Evolutionary conservation across 2,329 filamentous ascomycete species (phyloP), one percentile per base, ranked within the genome.

Genomic region (Lasiodiplodia theobromae): DNA sequence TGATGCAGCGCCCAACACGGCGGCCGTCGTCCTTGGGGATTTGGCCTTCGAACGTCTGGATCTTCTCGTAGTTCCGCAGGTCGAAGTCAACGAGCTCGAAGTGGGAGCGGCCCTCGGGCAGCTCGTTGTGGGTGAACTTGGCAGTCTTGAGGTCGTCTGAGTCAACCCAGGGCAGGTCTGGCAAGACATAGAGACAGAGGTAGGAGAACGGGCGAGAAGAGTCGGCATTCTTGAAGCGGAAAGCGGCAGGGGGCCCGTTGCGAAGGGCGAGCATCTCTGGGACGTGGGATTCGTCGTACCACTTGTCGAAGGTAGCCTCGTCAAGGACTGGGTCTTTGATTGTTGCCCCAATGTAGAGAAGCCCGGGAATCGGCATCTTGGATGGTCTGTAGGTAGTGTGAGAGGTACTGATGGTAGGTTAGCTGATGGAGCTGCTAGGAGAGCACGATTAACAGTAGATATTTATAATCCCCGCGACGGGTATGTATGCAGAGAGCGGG

Each of bases 241-340:
- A 40, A 34, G 51, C 69, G 14, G 65, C 53, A 8, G 65, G 52
- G 8, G 67, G 53, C 2, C 38, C 69, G 54, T n/a, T 38, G 18
- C 66, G 69, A 34, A 66, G 21, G 10, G 38, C 23, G 52, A 71
- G 53, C 53, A 70, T 60, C 3, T 28, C 49, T 2, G 67, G 69
- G n/a, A 70, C 37, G 37, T 68, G 68, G 18, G 34, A 11, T 11
- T 60, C 58, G 38, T 69, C 68, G 66, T 71, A 71, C 70, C 70
- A 71, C 4, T 63, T 66, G 65, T 66, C 62, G 44, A 71, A 69
- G 44, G 56, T 37, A 16, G 67, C 68, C 8, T 66, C 52, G 23
- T 65, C 66, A 1, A 71, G 37, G 51, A 56, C 66, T 14, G 69
- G 69, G 40, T 67, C 66, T 21, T 58, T 69, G 51, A 71, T 63